Base-by-base conservation (phyloP, 2,329 filamentous ascomycete species). In the Dactylellina sp. region DNA sequence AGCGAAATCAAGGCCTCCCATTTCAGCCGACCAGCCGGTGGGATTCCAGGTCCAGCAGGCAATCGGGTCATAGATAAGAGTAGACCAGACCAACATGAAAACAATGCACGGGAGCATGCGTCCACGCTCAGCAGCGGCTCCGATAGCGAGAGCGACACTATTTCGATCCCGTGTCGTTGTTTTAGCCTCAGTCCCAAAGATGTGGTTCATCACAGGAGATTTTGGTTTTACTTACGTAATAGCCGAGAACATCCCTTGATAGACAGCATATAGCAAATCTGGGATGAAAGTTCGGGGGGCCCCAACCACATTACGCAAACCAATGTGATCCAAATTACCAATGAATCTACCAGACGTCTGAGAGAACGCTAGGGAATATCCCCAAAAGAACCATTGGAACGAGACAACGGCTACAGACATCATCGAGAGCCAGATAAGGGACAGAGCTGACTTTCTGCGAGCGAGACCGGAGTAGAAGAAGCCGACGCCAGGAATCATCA, bases 311-410 rank as follows among this genome's bases (percentile, higher is more conserved):
- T 90, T 85, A 76, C 84, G 88, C 81, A 96, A 89, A 46, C 90
- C 92, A 79, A 96, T 88, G 83, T 96, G 94, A 76, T 87, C 82
- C 24, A 96, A 84, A 78, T 93, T 85, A 70, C 92, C 92, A 75
- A 96, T 91, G 81, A 88, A 96, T 44, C 84, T 86, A 50, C 89
- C 89, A 24, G 90, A 90, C 1, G 86, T 85, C 81, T 94, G 91
- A 14, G 91, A 95, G 80, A 93, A 95, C 52, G 91, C 88, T 9
- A 95, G 83, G 2, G 90, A 93, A 81, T 92, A 96, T 52, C 92
- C 92, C 92, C 92, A 96, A 84, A 96, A 94, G 84, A 96, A 96
- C 92, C 93, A 97, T 80, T 96, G 92, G 82, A 96, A 96, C 55
- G 88, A 89, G 74, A 93, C 88, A 76, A 96, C 88, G 9, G 88